Conservation (phyloP, 352 stramenopile species). For the Globisporangium rhizosaccharum region DNA sequence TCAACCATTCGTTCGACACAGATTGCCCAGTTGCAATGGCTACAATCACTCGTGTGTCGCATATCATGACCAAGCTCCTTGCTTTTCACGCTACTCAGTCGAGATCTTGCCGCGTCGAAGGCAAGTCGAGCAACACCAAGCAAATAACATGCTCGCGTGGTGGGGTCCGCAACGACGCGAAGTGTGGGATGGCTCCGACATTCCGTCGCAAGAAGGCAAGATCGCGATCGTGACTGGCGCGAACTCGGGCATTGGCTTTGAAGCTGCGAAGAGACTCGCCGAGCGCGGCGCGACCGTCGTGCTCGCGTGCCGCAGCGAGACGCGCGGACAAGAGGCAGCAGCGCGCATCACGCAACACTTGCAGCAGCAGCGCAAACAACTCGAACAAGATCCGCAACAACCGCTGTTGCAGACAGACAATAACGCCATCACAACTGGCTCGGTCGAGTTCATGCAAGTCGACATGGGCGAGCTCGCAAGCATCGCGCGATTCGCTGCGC, state of each 20-base stretch:
- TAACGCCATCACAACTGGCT: neutral
- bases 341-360: constrained; percentile 17
- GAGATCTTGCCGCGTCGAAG: neutral
- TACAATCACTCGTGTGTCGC: no score
- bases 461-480: constrained; percentile 21
- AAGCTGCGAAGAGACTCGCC: constrained; percentile 49
- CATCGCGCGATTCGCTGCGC: constrained; percentile 14
- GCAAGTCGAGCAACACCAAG: neutral
- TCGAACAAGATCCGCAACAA: neutral
- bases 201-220: constrained; percentile 34
- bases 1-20: no score
- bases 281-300: constrained; percentile 57
- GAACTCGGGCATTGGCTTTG: constrained; percentile 84
- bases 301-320: constrained; percentile 63
- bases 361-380: neutral
- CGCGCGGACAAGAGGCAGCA: constrained; percentile 20
- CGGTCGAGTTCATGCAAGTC: constrained; percentile 20
- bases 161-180: neutral
- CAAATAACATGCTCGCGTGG: constrained; percentile 1
- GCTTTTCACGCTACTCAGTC: neutral
- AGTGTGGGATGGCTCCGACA: constrained; percentile 19
- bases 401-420: neutral
- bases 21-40: no score
- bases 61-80: neutral
- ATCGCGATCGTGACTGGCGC: constrained; percentile 76